A percentile compares a stretch with the other conserved stretches of the same genome.
Evolutionary conservation across 805 yeast genomes (phyloP).

Genomic region (Starmerella etchellsii): DNA sequence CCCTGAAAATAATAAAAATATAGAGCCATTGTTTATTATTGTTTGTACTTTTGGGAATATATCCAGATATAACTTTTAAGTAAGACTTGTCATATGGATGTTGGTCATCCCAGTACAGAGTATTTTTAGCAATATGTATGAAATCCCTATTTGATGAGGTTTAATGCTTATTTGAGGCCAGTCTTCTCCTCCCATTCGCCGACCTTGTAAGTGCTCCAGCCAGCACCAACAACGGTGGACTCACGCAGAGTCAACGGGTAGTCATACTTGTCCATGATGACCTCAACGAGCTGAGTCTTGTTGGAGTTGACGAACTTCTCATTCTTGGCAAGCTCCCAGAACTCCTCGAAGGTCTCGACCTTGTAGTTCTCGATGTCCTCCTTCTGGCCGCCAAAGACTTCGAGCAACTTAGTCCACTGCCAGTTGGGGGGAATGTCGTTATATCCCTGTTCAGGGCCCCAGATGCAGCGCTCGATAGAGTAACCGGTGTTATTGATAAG

Average conservation of each 20-base stretch:
- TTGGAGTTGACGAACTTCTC: conserved; percentile 28
- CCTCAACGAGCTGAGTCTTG: conserved; percentile 43
- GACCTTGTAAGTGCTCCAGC: conserved; percentile 15
- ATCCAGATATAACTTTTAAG: too few relatives aligned
- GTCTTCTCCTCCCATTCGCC: conserved; percentile 13
- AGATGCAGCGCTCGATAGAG: conserved; percentile 76
- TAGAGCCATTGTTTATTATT: too few relatives aligned
- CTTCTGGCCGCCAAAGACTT: conserved; percentile 36
- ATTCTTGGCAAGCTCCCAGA: conserved; percentile 29
- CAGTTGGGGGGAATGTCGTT: conserved; percentile 73
- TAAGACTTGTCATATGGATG: too few relatives aligned
- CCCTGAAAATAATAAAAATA: conserved; percentile 5
- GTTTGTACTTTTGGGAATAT: too few relatives aligned
- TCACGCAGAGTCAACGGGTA: conserved; percentile 46
- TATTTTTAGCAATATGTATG: too few relatives aligned
- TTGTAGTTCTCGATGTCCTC: conserved; percentile 25
- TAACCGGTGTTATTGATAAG: conserved; percentile 78
- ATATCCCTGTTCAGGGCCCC: conserved; percentile 63
- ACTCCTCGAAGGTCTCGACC: conserved; percentile 32
- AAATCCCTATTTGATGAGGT: too few relatives aligned
- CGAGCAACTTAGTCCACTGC: conserved; percentile 64
- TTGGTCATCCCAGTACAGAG: too few relatives aligned
- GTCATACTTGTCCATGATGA: conserved; percentile 45
- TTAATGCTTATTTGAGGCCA: conserved; percentile 10
- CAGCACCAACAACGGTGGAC: conserved; percentile 13